Conservation (phyloP, 129 eudicot species). For the Gnaphalium uliginosum region DNA sequence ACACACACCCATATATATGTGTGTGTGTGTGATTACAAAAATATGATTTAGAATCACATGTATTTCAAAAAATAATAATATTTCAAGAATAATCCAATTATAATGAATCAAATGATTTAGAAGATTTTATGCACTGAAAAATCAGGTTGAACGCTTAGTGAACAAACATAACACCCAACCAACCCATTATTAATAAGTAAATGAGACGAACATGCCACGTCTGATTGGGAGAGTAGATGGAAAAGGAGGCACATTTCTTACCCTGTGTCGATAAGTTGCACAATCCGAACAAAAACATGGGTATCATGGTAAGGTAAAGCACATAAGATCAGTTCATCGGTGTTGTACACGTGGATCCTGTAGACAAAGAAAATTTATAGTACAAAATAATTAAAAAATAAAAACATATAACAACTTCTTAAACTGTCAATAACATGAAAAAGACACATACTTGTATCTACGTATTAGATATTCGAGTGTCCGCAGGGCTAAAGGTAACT, state of each 20-base stretch:
- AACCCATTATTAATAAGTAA: not conserved
- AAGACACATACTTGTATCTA: constrained; percentile 70
- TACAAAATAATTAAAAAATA: not conserved
- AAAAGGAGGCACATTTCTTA: constrained; percentile 36
- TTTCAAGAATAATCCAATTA: not conserved
- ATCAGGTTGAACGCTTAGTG: not conserved
- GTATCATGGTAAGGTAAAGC: constrained; percentile 92
- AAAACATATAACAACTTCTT: not conserved
- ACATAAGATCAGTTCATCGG: constrained; percentile 80
- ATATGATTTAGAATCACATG: not conserved
- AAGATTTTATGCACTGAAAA: not conserved
- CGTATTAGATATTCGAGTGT: constrained; percentile 89
- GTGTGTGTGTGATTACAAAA: no score
- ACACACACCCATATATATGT: no score
- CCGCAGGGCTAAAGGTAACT: constrained; percentile 54
- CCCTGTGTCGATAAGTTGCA: constrained; percentile 77
- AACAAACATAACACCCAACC: not conserved
- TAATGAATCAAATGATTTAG: not conserved
- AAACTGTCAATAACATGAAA: constrained; percentile 13
- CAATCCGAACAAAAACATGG: constrained; percentile 70
- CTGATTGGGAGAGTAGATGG: not conserved
- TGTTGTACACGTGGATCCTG: constrained; percentile 80
- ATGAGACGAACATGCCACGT: not conserved
- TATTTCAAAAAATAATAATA: not conserved
- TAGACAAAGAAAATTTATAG: constrained; percentile 4